Evolutionary conservation across 352 stramenopile species (phyloP).

Genomic region (Hyaloperonospora brassicae): DNA sequence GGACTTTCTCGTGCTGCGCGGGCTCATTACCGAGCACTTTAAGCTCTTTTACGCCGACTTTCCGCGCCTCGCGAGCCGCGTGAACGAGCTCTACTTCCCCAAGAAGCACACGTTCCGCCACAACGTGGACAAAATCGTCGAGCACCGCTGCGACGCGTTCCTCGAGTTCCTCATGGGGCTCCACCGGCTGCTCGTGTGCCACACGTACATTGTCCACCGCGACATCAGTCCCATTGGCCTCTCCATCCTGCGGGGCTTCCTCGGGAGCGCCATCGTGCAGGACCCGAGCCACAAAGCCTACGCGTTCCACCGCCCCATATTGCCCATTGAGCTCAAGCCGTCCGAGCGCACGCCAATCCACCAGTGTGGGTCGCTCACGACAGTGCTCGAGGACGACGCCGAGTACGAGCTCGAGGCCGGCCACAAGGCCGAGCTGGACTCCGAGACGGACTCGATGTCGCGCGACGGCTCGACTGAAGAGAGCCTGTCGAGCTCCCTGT

Average conservation of each 20-base stretch:
- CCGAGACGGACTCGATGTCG: conserved; percentile 25
- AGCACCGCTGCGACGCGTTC: conserved; percentile 57
- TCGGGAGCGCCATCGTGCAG: conserved; percentile 51
- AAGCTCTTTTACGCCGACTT: conserved; percentile 47
- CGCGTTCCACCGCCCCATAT: conserved; percentile 43
- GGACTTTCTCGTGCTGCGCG: conserved; percentile 55
- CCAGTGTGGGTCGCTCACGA: conserved; percentile 54
- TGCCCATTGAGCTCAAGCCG: conserved; percentile 35
- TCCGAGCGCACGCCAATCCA: conserved; percentile 43
- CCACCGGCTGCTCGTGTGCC: conserved; percentile 57
- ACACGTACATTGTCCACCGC: conserved; percentile 41
- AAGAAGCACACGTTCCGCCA: conserved; percentile 57
- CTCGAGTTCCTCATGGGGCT: conserved; percentile 55
- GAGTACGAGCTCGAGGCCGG: conserved; percentile 34
- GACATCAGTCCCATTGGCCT: conserved; percentile 56
- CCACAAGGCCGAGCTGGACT: conserved; percentile 26
- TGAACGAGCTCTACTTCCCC: conserved; percentile 61
- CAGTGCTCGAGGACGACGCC: conserved; percentile 48
- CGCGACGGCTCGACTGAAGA: conserved; percentile 34
- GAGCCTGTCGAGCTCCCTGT: conserved; percentile 28
- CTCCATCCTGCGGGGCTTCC: conserved; percentile 60
- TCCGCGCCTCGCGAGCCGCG: conserved; percentile 30
- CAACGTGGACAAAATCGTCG: conserved; percentile 43
- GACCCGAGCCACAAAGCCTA: conserved; percentile 51
- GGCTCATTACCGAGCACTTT: conserved; percentile 47